Evolutionary conservation across 108 stramenopile genomes (phyloP).

Genomic region (Fragilaria radians): DNA sequence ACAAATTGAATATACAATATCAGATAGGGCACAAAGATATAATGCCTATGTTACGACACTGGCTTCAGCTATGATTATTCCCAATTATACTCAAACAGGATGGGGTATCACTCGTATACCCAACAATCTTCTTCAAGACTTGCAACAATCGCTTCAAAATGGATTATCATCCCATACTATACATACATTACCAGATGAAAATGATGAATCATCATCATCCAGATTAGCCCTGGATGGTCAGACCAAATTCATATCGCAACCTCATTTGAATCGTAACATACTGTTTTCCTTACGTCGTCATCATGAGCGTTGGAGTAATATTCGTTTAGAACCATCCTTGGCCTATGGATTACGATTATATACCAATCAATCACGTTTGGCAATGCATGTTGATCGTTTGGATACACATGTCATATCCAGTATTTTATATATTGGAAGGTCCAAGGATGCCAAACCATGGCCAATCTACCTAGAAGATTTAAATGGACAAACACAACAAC

Average conservation of each 20-base stretch:
- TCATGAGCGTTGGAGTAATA: conserved; percentile 40
- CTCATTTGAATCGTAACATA: conserved; percentile 12
- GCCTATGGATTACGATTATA: conserved; percentile 57
- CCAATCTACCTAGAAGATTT: conserved; percentile 51
- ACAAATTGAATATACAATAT: conserved; percentile 50
- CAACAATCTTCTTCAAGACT: conserved; percentile 16
- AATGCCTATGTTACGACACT: conserved; percentile 59
- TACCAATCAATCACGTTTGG: conserved; percentile 35
- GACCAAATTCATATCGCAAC: conserved; percentile 22
- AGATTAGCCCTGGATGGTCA: conserved; percentile 25
- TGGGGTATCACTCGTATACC: conserved; percentile 42
- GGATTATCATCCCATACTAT: conserved; percentile 10
- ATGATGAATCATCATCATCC: conserved; percentile 13
- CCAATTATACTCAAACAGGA: conserved; percentile 10
- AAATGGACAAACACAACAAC: conserved; percentile 39
- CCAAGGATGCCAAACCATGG: conserved; percentile 42
- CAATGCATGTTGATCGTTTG: conserved; percentile 56
- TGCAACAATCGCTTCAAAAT: conserved; percentile 15
- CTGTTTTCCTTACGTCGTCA: conserved; percentile 30
- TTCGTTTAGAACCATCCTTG: conserved; percentile 17
- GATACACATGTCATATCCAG: conserved; percentile 52
- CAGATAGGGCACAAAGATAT: conserved; percentile 32
- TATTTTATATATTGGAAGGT: conserved; percentile 53
- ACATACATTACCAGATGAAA: conserved; percentile 11
- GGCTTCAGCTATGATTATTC: conserved; percentile 7